Base-by-base conservation (phyloP, 2,329 filamentous ascomycete species). In the Fusarium decemcellulare region DNA sequence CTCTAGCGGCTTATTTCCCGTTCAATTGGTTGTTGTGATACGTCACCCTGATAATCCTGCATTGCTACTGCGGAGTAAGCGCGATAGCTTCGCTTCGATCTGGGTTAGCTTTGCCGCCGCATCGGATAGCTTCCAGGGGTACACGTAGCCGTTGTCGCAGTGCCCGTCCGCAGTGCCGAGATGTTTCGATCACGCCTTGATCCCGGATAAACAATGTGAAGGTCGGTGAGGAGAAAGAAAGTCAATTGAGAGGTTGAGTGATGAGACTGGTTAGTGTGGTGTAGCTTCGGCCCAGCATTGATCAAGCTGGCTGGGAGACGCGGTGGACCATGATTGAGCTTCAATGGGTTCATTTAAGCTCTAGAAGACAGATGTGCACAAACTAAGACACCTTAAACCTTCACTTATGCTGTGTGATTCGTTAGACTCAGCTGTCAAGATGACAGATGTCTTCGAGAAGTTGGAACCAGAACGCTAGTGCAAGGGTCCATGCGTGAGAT, bases 21-120 rank as follows among this genome's bases (percentile, higher is more conserved):
- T 39, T 2, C 37, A 16, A 27, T 40, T 36, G 34, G 27, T 52
- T 37, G 18, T 52, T n/a, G 14, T 52, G 23, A 40, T 52, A 36
- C 23, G 10, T 10, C 48, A n/a, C 12, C 8, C n/a, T 8, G 8
- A n/a, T 15, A 40, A 52, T 37, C 36, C 27, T 39, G 50, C 23
- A 30, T 8, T 37, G 50, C 18, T 30, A 39, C 37, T 52, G 50
- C 50, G 50, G 50, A 30, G 50, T 40, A n/a, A 9, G 12, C 23
- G 48, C 8, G 34, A 23, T 7, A 39, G n/a, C 30, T 15, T 52
- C 50, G 50, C 50, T 52, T 52, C 34, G 36, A 23, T 27, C 50
- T 39, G 34, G 48, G 50, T 12, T 52, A 52, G 50, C 50, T 27
- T 52, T 29, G 50, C 34, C 50, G 50, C 50, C 30, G 10, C 18